These are phyloP conservation scores for Parathielavia appendiculata DNA, from an alignment of 495 filamentous ascomycete species.

Conservation along the genomic window DNA sequence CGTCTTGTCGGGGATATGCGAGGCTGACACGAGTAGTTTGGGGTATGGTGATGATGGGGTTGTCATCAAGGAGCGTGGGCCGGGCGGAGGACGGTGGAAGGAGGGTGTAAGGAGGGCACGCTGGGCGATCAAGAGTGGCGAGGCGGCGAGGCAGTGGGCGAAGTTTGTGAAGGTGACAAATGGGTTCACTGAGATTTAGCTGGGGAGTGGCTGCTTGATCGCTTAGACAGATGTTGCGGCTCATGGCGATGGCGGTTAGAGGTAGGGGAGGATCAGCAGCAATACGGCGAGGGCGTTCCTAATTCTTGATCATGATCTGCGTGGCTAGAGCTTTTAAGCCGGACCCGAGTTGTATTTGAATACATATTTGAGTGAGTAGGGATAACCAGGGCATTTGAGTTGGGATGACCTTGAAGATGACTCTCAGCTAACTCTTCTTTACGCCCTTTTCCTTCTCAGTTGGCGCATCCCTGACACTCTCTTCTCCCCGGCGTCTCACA, in stretches of 20 bases:
- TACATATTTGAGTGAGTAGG: too few relatives aligned
- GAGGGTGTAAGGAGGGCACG: constrained; percentile 79
- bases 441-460: neutral
- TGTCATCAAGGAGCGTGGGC: constrained; percentile 73
- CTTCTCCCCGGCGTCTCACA: too few relatives aligned
- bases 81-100: constrained; percentile 85
- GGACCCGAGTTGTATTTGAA: too few relatives aligned
- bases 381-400: too few relatives aligned
- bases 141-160: constrained; percentile 68
- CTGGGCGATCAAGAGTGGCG: constrained; percentile 77
- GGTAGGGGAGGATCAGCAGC: neutral
- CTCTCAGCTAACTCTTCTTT: constrained; percentile 3
- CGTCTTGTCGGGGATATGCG: constrained; percentile 78
- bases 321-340: too few relatives aligned
- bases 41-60: constrained; percentile 57
- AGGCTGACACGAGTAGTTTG: constrained; percentile 70
- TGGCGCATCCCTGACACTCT: too few relatives aligned
- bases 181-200: constrained; percentile 22
- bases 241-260: neutral
- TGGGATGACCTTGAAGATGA: too few relatives aligned
- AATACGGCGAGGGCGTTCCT: too few relatives aligned
- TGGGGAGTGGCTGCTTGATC: neutral
- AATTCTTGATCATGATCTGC: too few relatives aligned
- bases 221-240: neutral
- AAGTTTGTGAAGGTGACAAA: constrained; percentile 59